Evolutionary conservation across 1,284 basidiomycete genomes (phyloP).

Genomic region (Dichomitus squalens): DNA sequence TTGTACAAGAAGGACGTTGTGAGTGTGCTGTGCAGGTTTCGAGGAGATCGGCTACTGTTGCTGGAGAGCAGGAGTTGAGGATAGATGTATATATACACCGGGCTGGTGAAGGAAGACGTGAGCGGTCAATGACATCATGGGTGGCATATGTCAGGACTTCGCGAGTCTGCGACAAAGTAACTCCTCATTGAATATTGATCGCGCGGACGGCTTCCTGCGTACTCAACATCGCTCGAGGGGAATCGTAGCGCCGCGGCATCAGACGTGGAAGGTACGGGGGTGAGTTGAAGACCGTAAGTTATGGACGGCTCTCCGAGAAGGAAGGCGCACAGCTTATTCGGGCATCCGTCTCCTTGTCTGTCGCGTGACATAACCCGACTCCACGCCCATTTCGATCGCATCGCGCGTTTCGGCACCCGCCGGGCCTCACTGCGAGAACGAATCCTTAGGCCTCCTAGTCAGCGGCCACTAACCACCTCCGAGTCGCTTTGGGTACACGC

Average conservation of each 20-base stretch:
- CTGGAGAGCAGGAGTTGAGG: too few relatives aligned
- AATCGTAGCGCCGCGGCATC: too few relatives aligned
- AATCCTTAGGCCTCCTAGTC: not conserved
- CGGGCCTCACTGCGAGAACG: too few relatives aligned
- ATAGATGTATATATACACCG: too few relatives aligned
- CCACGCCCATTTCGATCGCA: not conserved
- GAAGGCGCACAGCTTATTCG: not conserved
- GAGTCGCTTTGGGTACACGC: too few relatives aligned
- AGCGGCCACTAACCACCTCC: not conserved
- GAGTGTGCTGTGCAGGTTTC: not conserved
- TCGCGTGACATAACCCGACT: slow-evolving; percentile 22
- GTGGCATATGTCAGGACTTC: not conserved
- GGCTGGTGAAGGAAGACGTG: not conserved
- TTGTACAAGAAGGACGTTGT: not conserved
- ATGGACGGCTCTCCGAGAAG: slow-evolving; percentile 9
- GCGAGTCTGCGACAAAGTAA: not conserved
- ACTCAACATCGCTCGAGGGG: too few relatives aligned
- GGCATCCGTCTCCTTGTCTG: slow-evolving; percentile 6
- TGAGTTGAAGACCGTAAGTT: not conserved
- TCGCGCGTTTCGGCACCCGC: too few relatives aligned
- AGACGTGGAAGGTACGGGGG: not conserved
- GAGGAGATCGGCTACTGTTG: too few relatives aligned
- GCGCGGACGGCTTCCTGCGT: too few relatives aligned
- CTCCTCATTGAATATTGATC: too few relatives aligned
- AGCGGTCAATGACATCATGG: not conserved